phyloP scores from a whole-genome alignment of 192 early-diverging fungal genomes.

The Diversispora epigaea region DNA sequence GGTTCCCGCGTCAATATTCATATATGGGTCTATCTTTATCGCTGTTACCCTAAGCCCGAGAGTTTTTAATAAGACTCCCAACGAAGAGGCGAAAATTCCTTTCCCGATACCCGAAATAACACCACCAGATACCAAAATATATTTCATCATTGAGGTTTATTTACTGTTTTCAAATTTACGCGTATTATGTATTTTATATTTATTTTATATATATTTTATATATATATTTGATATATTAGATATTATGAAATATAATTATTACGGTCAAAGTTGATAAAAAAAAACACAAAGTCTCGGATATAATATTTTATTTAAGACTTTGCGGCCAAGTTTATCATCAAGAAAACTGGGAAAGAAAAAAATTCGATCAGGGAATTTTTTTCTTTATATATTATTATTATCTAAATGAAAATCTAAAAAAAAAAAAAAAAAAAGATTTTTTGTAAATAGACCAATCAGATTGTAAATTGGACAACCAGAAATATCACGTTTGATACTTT shows the following conservation, averaged over 20 bases:
- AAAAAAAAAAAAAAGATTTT: too few relatives aligned
- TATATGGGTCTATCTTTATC: constrained; percentile 99
- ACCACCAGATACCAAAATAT: constrained; percentile 96
- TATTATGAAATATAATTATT: background rate
- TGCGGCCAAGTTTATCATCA: constrained; percentile 22
- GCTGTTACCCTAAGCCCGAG: constrained; percentile 90
- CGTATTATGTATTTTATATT: too few relatives aligned
- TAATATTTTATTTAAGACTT: constrained; percentile 1
- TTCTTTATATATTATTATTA: background rate
- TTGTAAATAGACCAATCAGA: too few relatives aligned
- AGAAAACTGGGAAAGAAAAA: constrained; percentile 32
- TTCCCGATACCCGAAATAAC: constrained; percentile 99
- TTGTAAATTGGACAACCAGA: too few relatives aligned
- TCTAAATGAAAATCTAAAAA: too few relatives aligned
- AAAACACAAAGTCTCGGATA: background rate
- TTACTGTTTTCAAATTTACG: background rate
- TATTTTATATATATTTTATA: too few relatives aligned
- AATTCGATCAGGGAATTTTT: background rate
- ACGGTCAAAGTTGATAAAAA: background rate
- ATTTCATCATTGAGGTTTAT: constrained; percentile 56
- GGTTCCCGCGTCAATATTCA: constrained; percentile 98
- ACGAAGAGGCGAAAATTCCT: constrained; percentile 98
- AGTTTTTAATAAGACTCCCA: constrained; percentile 91
- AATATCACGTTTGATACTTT: too few relatives aligned
- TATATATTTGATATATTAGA: too few relatives aligned